Conservation (phyloP, 1,284 basidiomycete species). For the Serendipita sp. region DNA sequence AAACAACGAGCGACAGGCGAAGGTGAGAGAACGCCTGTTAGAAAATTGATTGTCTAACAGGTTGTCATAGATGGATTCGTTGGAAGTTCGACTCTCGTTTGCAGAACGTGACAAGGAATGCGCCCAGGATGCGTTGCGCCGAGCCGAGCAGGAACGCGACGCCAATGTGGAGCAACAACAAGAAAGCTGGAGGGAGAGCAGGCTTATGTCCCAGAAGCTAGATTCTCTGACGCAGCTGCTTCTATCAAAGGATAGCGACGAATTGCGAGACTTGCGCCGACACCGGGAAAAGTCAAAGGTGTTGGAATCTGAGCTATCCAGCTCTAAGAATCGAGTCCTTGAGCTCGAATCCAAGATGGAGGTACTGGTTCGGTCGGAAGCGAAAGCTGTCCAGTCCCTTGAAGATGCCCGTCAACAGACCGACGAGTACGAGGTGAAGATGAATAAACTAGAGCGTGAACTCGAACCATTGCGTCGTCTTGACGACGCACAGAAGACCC, state of each 20-base stretch:
- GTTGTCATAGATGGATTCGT: constrained; percentile 36
- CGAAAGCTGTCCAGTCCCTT: constrained; percentile 45
- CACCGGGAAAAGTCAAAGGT: constrained; percentile 48
- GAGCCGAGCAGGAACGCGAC: constrained; percentile 46
- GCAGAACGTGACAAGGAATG: constrained; percentile 47
- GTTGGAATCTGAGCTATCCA: constrained; percentile 50
- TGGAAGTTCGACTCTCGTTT: constrained; percentile 43
- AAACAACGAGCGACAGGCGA: constrained; percentile 38
- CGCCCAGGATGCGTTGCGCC: constrained; percentile 31
- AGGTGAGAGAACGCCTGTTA: constrained; percentile 30
- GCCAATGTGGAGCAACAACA: constrained; percentile 39
- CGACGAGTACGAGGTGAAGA: constrained; percentile 61
- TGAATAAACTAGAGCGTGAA: constrained; percentile 52
- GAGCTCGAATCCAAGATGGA: constrained; percentile 50
- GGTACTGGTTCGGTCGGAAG: constrained; percentile 45
- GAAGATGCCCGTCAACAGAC: constrained; percentile 59
- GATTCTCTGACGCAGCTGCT: constrained; percentile 46
- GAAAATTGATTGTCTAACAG: constrained; percentile 7
- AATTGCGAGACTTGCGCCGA: constrained; percentile 50
- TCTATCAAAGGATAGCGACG: constrained; percentile 50
- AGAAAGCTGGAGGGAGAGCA: constrained; percentile 56
- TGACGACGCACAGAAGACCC: constrained; percentile 49
- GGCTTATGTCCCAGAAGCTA: constrained; percentile 51
- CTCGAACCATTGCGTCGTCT: constrained; percentile 43
- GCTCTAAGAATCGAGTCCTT: constrained; percentile 54